Evolutionary conservation across 163 green algal species (phyloP).

Genomic region (Chloromonas sp.): DNA sequence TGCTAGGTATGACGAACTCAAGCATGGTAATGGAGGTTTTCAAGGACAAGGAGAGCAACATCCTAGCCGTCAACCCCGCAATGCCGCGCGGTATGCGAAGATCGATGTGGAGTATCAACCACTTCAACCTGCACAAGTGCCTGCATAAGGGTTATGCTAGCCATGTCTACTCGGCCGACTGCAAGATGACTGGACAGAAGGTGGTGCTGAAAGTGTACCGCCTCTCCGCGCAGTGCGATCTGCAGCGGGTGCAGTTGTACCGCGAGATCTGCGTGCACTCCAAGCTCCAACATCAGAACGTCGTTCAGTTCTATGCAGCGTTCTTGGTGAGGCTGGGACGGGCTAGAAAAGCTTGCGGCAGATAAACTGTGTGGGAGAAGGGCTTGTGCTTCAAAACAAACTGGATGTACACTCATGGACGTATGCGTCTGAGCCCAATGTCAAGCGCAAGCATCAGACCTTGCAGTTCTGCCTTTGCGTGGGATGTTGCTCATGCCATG

Average conservation of each 20-base stretch:
- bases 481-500: too few species aligned
- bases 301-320: slow-evolving; percentile 45
- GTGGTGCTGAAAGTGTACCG: slow-evolving; percentile 43
- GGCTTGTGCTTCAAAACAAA: too few species aligned
- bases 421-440: too few species aligned
- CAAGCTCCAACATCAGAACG: slow-evolving; percentile 41
- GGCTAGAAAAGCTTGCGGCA: background rate
- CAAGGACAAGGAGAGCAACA: slow-evolving; percentile 9
- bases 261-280: slow-evolving; percentile 49
- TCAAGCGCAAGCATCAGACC: too few species aligned
- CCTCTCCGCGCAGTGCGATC: slow-evolving; percentile 27
- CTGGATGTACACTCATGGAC: too few species aligned
- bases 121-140: slow-evolving; percentile 41
- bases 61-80: slow-evolving; percentile 30
- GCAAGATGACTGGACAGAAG: background rate
- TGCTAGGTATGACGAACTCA: too few species aligned
- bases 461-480: too few species aligned
- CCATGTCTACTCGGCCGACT: background rate
- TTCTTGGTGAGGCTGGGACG: slow-evolving; percentile 31
- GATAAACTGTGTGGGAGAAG: too few species aligned
- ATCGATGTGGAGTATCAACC: slow-evolving; percentile 22
- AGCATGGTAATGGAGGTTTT: background rate
- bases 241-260: slow-evolving; percentile 48
- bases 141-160: slow-evolving; percentile 26
- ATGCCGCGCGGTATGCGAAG: slow-evolving; percentile 35